Base-by-base conservation (phyloP, 768 basidiomycete species). In the Kwoniella dejecticola region DNA sequence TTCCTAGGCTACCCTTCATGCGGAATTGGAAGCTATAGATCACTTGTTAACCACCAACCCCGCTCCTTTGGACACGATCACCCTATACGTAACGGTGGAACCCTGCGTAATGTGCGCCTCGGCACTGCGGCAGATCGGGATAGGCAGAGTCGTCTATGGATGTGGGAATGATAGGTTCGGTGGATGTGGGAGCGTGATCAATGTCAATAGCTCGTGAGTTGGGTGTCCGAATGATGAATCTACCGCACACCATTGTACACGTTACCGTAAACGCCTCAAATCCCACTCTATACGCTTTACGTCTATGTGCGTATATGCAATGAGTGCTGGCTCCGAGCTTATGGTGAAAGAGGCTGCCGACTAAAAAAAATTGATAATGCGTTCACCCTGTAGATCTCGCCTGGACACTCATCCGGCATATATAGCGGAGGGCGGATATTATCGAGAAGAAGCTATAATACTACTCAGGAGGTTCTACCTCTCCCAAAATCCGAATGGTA, bases 31-130 rank as follows among this genome's bases (percentile, higher is more conserved):
- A 78, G 94, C 95, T 1, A 92, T 98, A 69, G 92, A 96, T 75
- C 82, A 83, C 70, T 91, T 99, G 67, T 81, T 98, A 12, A 81
- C 86, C 0, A 83, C 88, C 74, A 79, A 80, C 36, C 76, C 79
- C 44, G 85, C 89, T 60, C 90, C 90, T 4, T 83, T 99, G 17
- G 83, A 83, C 0, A 82, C 85, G 10, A 94, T 91, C 21, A 89
- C 86, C 2, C 85, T 98, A 27, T 99, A 98, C 77, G 96, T 98
- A 52, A 99, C 96, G 4, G 96, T 99, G 54, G 95, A 99, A 79
- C 96, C 95, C 0, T 99, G 96, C 79, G 92, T 98, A 77, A 98
- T 98, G 96, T 99, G 96, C 68, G 91, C 93, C 12, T 92, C 91
- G 23, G 96, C 95, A 11, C 83, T 99, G 31, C 85, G 95, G 55